phyloP scores from a whole-genome alignment of 768 basidiomycete genomes.

The Sporobolomyces pararoseus region DNA sequence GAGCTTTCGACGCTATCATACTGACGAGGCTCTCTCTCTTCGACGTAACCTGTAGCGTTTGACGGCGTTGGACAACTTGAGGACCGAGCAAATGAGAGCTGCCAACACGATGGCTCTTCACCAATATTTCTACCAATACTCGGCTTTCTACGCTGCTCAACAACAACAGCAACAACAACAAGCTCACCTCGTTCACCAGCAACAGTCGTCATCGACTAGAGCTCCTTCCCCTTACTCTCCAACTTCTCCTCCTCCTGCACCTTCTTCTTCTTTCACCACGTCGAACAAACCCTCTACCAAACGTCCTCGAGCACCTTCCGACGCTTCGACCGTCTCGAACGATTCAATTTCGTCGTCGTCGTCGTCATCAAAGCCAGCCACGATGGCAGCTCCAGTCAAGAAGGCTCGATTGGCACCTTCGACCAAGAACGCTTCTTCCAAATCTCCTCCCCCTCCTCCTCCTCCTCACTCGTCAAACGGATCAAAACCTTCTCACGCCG shows the following conservation, averaged over 20 bases:
- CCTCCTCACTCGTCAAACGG: neutral
- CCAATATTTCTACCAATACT: constrained; percentile 17
- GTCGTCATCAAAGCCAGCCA: neutral
- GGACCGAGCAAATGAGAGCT: constrained; percentile 39
- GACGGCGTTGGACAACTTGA: constrained; percentile 34
- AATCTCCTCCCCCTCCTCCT: neutral
- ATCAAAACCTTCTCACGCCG: constrained; percentile 13
- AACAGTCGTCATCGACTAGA: neutral
- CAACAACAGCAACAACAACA: constrained; percentile 21
- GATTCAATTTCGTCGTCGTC: constrained; percentile 4
- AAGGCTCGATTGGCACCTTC: constrained; percentile 9
- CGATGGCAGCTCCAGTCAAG: neutral
- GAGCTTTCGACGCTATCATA: neutral
- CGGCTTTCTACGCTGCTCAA: constrained; percentile 16
- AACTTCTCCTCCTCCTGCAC: constrained; percentile 14
- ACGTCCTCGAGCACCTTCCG: constrained; percentile 6
- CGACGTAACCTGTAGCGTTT: constrained; percentile 11
- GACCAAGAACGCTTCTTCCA: constrained; percentile 15
- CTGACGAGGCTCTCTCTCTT: neutral
- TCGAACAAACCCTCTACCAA: neutral
- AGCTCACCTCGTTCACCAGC: neutral
- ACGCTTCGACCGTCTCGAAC: constrained; percentile 12
- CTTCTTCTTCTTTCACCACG: neutral
- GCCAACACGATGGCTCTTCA: constrained; percentile 22
- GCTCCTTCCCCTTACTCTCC: constrained; percentile 27